Conservation (phyloP, 177 flowering plant species). For the Telopea speciosissima region DNA sequence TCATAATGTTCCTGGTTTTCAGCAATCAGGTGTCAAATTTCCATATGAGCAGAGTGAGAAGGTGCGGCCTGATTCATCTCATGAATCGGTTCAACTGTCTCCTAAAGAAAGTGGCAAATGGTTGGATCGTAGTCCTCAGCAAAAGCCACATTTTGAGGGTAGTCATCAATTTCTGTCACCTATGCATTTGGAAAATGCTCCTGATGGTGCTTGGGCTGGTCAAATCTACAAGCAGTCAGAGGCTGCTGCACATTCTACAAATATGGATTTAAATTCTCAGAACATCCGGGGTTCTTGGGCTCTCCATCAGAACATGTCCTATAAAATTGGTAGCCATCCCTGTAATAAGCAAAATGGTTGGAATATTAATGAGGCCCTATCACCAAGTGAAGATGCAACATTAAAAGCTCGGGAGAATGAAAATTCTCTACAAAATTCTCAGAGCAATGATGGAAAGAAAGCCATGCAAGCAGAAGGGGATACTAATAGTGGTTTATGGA, state of each 20-base stretch:
- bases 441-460: conserved; percentile 20
- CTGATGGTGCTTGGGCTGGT: conserved; percentile 28
- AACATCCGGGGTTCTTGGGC: conserved; percentile 23
- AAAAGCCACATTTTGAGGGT: conserved; percentile 29
- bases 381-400: conserved; percentile 15
- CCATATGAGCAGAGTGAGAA: conserved; percentile 27
- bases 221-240: conserved; percentile 31
- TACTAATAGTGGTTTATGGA: conserved; percentile 25
- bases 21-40: conserved; percentile 30
- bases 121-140: conserved; percentile 32
- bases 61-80: conserved; percentile 24
- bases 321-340: conserved; percentile 17
- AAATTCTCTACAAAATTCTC: conserved; percentile 14
- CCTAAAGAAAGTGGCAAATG: conserved; percentile 31
- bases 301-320: conserved; percentile 17
- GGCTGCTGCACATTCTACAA: conserved; percentile 16
- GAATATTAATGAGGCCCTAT: conserved; percentile 18
- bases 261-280: conserved; percentile 17
- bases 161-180: conserved; percentile 31
- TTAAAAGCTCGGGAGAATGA: conserved; percentile 13
- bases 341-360: conserved; percentile 19
- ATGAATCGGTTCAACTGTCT: conserved; percentile 24
- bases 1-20: conserved; percentile 32
- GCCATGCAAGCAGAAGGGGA: conserved; percentile 18
- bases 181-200: conserved; percentile 27